Evolutionary conservation across 2,329 filamentous ascomycete genomes (phyloP), one percentile per base, ranked within the genome.

Genomic region (Nannizzia gypsea): DNA sequence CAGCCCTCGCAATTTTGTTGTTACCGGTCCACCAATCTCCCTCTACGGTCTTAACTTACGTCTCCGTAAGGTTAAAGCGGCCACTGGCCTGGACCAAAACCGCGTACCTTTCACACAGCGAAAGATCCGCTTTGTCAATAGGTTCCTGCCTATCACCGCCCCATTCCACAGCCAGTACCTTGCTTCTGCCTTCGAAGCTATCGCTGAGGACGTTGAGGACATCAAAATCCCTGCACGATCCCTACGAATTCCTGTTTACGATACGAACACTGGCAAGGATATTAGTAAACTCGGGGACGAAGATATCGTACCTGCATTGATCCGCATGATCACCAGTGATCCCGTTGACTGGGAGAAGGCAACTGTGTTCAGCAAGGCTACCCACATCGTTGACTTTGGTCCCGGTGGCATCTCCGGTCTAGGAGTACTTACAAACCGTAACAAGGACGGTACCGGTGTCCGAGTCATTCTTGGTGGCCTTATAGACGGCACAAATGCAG

Each of bases 131-230:
- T 99, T 99, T 67, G 89, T 90, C 63, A 96, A 96, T 78, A 87
- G 93, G 62, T 99, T 99, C 80, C 78, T 99, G 62, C 95, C 93
- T 54, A 99, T 99, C 73, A 96, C 92, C 0, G 90, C 93, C 8
- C 95, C 93, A 3, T 99, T 99, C 81, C 93, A 99, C 80, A 99
- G 93, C 81, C 87, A 90, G 63, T 96, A 97, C 71, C 84, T 99
- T 15, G 79, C 81, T 24, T 85, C 90, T 65, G 92, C 93, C 1
- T 90, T 88, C 26, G 82, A 85, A 62, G 81, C 90, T 67, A 90
- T 99, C 63, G 83, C 91, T 59, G 85, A 92, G 67, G 95, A 99
- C 71, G 80, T 99, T 63, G 89, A 89, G 73, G 83, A 91, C 65
- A 79, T 97, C 65, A 77, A 81, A 59, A 92, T 97, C 60, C 81